phyloP scores from a whole-genome alignment of 2,329 filamentous ascomycete genomes.

The Coniella vitis region DNA sequence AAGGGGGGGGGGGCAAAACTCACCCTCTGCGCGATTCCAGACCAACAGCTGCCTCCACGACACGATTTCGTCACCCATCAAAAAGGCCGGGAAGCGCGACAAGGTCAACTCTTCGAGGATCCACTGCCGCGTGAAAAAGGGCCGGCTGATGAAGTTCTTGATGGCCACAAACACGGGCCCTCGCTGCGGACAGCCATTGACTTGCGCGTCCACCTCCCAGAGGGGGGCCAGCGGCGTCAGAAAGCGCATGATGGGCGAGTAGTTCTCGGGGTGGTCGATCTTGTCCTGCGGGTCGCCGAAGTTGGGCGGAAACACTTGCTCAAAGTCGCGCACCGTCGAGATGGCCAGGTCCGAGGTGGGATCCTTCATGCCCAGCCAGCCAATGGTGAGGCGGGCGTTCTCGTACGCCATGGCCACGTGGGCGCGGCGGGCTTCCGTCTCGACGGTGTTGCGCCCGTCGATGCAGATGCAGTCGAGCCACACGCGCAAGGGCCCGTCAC shows the following conservation, averaged over 20 bases:
- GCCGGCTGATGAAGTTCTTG: constrained; percentile 25
- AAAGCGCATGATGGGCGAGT: constrained; percentile 27
- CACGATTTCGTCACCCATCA: constrained; percentile 30
- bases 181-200: not conserved
- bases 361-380: constrained; percentile 20
- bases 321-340: constrained; percentile 11
- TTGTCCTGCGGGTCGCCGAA: constrained; percentile 29
- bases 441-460: constrained; percentile 17
- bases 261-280: constrained; percentile 27
- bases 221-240: constrained; percentile 22
- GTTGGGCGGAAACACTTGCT: constrained; percentile 24
- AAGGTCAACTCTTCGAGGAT: constrained; percentile 30
- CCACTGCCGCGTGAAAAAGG: constrained; percentile 30
- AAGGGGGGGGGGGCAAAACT: constrained; percentile 20
- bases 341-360: constrained; percentile 8
- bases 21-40: constrained; percentile 29
- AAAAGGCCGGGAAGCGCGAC: constrained; percentile 24
- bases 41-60: constrained; percentile 30
- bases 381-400: constrained; percentile 19
- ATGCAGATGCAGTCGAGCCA: constrained; percentile 24
- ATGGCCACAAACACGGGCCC: constrained; percentile 18
- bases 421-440: constrained; percentile 20
- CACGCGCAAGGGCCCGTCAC: constrained; percentile 11
- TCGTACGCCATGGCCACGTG: constrained; percentile 21
- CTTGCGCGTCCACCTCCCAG: constrained; percentile 20